Conservation (phyloP, 208 protist species). For the Leishmania braziliensis region DNA sequence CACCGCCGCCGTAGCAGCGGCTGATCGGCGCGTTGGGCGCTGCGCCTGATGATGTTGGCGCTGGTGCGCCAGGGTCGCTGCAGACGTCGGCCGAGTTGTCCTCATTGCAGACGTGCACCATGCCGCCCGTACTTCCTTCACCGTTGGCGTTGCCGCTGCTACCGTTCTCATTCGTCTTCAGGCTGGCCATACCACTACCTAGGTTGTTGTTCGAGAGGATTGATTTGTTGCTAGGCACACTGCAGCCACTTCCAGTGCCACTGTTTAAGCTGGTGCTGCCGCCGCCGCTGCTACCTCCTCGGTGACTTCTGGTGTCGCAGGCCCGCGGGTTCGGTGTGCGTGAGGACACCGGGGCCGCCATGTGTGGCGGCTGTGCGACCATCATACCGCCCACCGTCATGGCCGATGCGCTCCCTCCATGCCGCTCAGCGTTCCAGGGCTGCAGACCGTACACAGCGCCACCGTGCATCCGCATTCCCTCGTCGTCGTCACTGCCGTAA, state of each 20-base stretch:
- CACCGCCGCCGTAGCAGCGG: neutral
- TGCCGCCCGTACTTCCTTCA: neutral
- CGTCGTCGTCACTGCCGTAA: neutral
- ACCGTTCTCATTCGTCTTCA: neutral
- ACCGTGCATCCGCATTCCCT: neutral
- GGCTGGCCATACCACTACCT: neutral
- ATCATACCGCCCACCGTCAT: slow-evolving; percentile 1
- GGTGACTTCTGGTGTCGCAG: neutral
- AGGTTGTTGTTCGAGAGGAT: neutral
- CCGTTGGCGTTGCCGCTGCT: neutral
- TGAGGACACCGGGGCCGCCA: neutral
- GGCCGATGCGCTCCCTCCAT: neutral
- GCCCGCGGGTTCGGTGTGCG: neutral
- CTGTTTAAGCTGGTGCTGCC: neutral
- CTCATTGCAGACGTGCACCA: neutral
- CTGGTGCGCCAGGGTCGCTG: neutral
- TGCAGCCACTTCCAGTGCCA: neutral
- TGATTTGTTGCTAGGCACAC: neutral
- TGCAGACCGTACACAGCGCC: neutral
- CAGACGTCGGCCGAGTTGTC: slow-evolving; percentile 2
- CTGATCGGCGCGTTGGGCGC: neutral
- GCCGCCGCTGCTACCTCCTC: neutral
- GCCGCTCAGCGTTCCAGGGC: neutral
- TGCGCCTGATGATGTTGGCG: neutral
- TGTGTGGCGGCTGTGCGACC: slow-evolving; percentile 1